Conservation (phyloP, 805 yeast species). For the Saturnispora halmiae region DNA sequence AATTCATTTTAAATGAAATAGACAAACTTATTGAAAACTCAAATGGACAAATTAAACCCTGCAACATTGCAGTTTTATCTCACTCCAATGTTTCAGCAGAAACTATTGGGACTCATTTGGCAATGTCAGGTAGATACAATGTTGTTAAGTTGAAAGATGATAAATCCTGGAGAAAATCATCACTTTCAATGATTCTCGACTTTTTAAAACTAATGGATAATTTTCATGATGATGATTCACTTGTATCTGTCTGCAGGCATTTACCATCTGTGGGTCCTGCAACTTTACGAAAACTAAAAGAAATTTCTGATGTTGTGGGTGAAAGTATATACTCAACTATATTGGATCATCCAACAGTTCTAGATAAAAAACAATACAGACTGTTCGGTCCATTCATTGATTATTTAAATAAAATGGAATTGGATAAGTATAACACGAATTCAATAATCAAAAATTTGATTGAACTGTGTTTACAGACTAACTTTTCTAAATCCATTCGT, state of each 20-base stretch:
- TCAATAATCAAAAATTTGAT: constrained; percentile 29
- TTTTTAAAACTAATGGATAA: constrained; percentile 36
- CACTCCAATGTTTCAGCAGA: constrained; percentile 44
- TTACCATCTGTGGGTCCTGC: constrained; percentile 20
- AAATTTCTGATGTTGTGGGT: constrained; percentile 10
- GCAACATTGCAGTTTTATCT: constrained; percentile 46
- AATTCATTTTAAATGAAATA: constrained; percentile 39
- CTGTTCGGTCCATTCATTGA: not conserved
- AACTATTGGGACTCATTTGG: constrained; percentile 31
- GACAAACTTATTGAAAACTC: constrained; percentile 32
- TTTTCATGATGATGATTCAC: constrained; percentile 22
- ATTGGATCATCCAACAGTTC: not conserved
- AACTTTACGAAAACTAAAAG: constrained; percentile 16
- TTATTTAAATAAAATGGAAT: constrained; percentile 1
- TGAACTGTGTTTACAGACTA: constrained; percentile 28
- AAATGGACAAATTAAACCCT: constrained; percentile 33
- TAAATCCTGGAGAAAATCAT: constrained; percentile 43
- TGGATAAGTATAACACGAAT: constrained; percentile 30
- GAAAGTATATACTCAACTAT: constrained; percentile 16
- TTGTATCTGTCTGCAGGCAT: constrained; percentile 21
- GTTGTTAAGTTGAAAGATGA: constrained; percentile 34
- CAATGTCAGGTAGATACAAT: constrained; percentile 23
- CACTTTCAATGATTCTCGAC: constrained; percentile 38
- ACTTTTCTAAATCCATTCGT: constrained; percentile 26
- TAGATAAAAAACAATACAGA: constrained; percentile 3